Evolutionary conservation across 345 rosid species (phyloP).

Genomic region (Mangifera indica): DNA sequence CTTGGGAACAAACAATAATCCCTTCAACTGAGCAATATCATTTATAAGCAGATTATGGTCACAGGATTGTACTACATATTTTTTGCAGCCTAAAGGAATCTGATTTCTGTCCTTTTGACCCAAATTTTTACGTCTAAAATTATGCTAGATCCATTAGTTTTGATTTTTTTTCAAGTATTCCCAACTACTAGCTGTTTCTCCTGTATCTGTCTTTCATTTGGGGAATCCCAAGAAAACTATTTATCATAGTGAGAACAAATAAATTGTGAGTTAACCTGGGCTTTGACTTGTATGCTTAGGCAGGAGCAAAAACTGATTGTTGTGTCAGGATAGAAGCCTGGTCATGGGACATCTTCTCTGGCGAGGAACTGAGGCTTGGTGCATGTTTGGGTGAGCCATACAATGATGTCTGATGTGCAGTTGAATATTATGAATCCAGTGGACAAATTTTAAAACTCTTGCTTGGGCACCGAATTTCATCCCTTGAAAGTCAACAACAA

Average conservation of each 20-base stretch:
- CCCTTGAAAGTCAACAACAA: conserved; percentile 24
- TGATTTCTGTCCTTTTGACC: not conserved
- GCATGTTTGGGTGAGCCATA: conserved; percentile 43
- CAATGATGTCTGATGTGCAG: conserved; percentile 36
- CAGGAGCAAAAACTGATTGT: conserved; percentile 29
- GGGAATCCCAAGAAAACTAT: not conserved
- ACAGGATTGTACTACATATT: not conserved
- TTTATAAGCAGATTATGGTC: not conserved
- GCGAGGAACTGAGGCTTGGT: conserved; percentile 39
- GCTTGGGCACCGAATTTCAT: conserved; percentile 24
- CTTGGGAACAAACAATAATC: not conserved
- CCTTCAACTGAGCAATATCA: not conserved
- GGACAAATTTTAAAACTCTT: conserved; percentile 34
- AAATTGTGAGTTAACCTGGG: conserved; percentile 2
- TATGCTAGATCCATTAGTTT: not conserved
- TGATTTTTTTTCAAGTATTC: not conserved
- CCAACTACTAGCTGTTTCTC: not conserved
- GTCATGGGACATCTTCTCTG: conserved; percentile 41
- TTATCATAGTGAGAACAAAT: not conserved
- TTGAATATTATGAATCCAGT: conserved; percentile 37
- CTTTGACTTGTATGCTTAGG: conserved; percentile 20
- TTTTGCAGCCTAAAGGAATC: not conserved
- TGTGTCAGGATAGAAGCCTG: conserved; percentile 36
- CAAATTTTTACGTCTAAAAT: not conserved
- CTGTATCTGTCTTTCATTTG: not conserved